phyloP scores from a whole-genome alignment of 2,329 filamentous ascomycete genomes.

The Colletotrichum musae region DNA sequence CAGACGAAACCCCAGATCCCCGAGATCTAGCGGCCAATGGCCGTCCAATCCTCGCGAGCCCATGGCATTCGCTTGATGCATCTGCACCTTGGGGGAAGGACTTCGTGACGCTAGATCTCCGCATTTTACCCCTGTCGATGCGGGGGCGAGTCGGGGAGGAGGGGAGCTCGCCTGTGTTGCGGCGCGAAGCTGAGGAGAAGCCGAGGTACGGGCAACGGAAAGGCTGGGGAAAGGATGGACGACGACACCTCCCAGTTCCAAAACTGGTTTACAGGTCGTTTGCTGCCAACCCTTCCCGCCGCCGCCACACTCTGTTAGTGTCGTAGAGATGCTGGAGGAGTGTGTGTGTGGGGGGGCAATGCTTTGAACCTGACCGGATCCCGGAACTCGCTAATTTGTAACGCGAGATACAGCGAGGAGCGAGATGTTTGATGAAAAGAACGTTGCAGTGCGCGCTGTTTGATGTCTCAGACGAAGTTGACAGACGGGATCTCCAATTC shows the following conservation, averaged over 20 bases:
- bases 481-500: background rate
- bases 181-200: conserved; percentile 8
- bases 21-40: conserved; percentile 27
- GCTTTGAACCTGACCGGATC: conserved; percentile 1
- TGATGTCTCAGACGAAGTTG: background rate
- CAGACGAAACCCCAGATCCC: conserved; percentile 22
- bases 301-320: conserved; percentile 4
- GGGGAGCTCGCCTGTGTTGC: conserved; percentile 19
- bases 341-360: background rate
- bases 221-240: conserved; percentile 22
- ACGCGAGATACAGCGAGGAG: background rate
- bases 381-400: conserved; percentile 19
- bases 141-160: conserved; percentile 24
- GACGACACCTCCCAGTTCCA: conserved; percentile 9
- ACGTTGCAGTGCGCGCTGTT: background rate
- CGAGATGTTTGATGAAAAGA: background rate
- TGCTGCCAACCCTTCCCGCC: background rate
- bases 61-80: conserved; percentile 19
- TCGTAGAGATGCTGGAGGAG: background rate
- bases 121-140: conserved; percentile 36
- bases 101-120: conserved; percentile 35
- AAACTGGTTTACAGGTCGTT: conserved; percentile 36
- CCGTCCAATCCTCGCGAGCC: conserved; percentile 15
- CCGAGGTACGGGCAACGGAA: conserved; percentile 27
- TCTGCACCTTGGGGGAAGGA: conserved; percentile 22